Base-by-base conservation (phyloP, 257 asterid genomes). In the Penstemon eatonii region DNA sequence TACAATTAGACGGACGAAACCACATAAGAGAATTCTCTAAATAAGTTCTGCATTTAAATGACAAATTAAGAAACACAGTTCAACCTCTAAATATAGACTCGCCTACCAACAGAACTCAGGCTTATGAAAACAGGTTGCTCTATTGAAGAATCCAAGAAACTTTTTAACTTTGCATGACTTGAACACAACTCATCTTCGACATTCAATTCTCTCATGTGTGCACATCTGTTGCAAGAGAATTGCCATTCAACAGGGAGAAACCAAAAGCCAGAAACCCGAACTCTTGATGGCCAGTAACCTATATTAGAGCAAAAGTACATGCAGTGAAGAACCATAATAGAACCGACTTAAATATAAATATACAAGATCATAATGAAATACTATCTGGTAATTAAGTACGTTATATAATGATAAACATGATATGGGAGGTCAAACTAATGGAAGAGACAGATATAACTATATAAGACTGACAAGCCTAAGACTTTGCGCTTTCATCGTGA, bases 271-370 rank as follows among this genome's bases (percentile, higher is more conserved):
- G 94, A 93, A 78, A 83, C 94, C 55, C 85, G 79, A 74, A 86
- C 90, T 67, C 81, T 79, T 63, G 96, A 78, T 65, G 99, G 96
- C 99, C 99, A 93, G 79, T 93, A 93, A 77, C 86, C 99, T 93
- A 72, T 53, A 65, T 71, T 47, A 60, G 41, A 52, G 10, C 56
- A 72, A 41, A 75, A 52, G 66, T 25, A 36, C 25, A 57, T 60
- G 18, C 53, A 49, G 39, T 42, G 46, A 70, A 69, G 37, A 68
- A 44, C 38, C 46, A 25, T 18, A 60, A 12, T 42, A 70, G 38
- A 44, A 46, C 39, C 12, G 3, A 42, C n/a, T 5, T 12, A 38
- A 47, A 68, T 25, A 33, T 6, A 36, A 8, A 58, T 0, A 74
- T 7, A 56, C 18, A 46, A 36, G 37, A 40, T 63, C 25, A n/a